Conservation (phyloP, 495 filamentous ascomycete species). For the Tuber brumale region DNA sequence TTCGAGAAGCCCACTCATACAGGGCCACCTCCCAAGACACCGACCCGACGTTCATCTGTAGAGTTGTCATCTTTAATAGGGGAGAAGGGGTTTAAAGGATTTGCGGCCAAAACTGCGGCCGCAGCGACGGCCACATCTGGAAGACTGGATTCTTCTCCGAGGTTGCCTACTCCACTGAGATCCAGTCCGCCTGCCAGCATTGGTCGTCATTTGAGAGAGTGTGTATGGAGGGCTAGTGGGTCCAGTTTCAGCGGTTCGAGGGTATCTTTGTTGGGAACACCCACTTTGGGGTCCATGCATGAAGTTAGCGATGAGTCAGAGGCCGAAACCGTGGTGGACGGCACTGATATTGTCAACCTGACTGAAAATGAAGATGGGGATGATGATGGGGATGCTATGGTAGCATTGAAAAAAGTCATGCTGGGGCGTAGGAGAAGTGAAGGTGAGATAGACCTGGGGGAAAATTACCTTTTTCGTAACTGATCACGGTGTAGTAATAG, state of each 20-base stretch:
- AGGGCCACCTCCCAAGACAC: slow-evolving; percentile 24
- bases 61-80: slow-evolving; percentile 23
- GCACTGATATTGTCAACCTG: slow-evolving; percentile 28
- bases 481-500: slow-evolving; percentile 13
- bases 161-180: slow-evolving; percentile 36
- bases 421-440: slow-evolving; percentile 26
- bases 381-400: slow-evolving; percentile 36
- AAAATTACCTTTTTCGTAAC: not conserved
- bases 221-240: slow-evolving; percentile 28
- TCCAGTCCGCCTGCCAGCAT: slow-evolving; percentile 33
- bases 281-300: slow-evolving; percentile 25
- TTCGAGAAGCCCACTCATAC: slow-evolving; percentile 12
- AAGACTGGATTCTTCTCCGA: slow-evolving; percentile 36
- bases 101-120: slow-evolving; percentile 24
- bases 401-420: slow-evolving; percentile 33
- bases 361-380: slow-evolving; percentile 21
- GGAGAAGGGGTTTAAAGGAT: slow-evolving; percentile 21
- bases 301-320: slow-evolving; percentile 40
- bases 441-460: slow-evolving; percentile 12
- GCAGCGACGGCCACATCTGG: slow-evolving; percentile 25
- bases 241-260: slow-evolving; percentile 24
- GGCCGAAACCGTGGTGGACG: slow-evolving; percentile 41
- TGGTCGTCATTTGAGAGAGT: slow-evolving; percentile 29
- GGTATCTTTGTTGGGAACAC: slow-evolving; percentile 23
- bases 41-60: slow-evolving; percentile 26